Conservation (phyloP, 805 yeast genomes). For the Ogataea sp. region DNA sequence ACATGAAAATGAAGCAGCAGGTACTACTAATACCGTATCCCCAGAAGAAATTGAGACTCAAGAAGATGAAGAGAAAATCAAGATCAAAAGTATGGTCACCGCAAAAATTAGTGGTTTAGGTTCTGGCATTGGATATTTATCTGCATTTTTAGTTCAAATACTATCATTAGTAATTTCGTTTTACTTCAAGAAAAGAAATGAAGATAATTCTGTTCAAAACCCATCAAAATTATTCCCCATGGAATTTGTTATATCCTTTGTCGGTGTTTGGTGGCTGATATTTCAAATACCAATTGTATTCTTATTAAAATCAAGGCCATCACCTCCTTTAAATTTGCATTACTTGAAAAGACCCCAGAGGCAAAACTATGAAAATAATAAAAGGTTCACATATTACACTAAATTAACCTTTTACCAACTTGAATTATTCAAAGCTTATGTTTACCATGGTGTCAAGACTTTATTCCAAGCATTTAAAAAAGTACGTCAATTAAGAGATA, state of each 20-base stretch:
- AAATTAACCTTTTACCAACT: conserved; percentile 8
- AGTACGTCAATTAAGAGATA: conserved; percentile 55
- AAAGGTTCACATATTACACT: conserved; percentile 4
- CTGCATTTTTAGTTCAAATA: conserved; percentile 63
- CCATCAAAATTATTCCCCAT: conserved; percentile 30
- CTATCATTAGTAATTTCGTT: conserved; percentile 40
- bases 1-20: no score
- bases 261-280: conserved; percentile 72
- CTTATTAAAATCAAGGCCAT: conserved; percentile 38
- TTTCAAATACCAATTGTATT: conserved; percentile 57
- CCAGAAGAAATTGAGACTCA: neutral
- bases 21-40: no score
- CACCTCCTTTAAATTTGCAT: conserved; percentile 24
- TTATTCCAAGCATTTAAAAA: conserved; percentile 47
- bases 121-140: conserved; percentile 59
- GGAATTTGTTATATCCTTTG: conserved; percentile 50
- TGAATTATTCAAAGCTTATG: conserved; percentile 22
- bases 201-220: conserved; percentile 7
- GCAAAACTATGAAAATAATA: neutral
- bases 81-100: conserved; percentile 29
- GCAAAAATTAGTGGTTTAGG: conserved; percentile 59
- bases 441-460: conserved; percentile 57
- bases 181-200: conserved; percentile 12
- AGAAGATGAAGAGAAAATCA: conserved; percentile 5
- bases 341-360: conserved; percentile 5